These are phyloP conservation scores for Glonium stellatum DNA, from an alignment of 495 filamentous ascomycete species.

Conservation along the genomic window DNA sequence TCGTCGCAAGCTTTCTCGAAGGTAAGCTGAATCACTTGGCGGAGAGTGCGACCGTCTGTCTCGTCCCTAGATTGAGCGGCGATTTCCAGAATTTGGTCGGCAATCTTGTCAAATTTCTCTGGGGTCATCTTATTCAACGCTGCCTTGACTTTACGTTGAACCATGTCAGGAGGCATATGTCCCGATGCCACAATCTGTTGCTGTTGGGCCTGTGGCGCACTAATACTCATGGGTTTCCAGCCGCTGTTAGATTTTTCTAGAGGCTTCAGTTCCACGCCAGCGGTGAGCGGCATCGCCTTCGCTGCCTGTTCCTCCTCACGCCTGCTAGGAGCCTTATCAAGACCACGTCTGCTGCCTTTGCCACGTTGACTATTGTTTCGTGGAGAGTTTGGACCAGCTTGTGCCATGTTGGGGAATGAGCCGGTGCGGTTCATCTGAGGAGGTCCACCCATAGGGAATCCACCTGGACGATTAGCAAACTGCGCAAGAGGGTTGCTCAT, in stretches of 20 bases:
- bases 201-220: conserved; percentile 21
- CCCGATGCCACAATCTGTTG: conserved; percentile 51
- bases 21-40: conserved; percentile 96
- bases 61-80: conserved; percentile 93
- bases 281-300: conserved; percentile 84
- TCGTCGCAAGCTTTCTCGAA: conserved; percentile 99
- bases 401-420: conserved; percentile 46
- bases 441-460: conserved; percentile 53
- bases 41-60: conserved; percentile 84
- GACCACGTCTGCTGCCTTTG: conserved; percentile 38
- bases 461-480: conserved; percentile 43
- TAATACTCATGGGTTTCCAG: conserved; percentile 84
- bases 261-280: conserved; percentile 69
- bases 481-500: conserved; percentile 52
- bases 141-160: conserved; percentile 98
- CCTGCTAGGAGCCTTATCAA: conserved; percentile 47
- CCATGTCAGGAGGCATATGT: conserved; percentile 79
- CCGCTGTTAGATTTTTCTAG: conserved; percentile 62
- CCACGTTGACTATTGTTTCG: conserved; percentile 57
- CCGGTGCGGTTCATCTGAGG: conserved; percentile 46
- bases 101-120: conserved; percentile 95
- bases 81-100: conserved; percentile 86
- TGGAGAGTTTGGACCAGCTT: conserved; percentile 45
- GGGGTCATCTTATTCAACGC: conserved; percentile 99
- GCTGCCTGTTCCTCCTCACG: conserved; percentile 56